Percentiles rank a stretch among this genome's conserved stretches.
Conservation (phyloP, 75 land plant species). For the Pseudotsuga menziesii region DNA sequence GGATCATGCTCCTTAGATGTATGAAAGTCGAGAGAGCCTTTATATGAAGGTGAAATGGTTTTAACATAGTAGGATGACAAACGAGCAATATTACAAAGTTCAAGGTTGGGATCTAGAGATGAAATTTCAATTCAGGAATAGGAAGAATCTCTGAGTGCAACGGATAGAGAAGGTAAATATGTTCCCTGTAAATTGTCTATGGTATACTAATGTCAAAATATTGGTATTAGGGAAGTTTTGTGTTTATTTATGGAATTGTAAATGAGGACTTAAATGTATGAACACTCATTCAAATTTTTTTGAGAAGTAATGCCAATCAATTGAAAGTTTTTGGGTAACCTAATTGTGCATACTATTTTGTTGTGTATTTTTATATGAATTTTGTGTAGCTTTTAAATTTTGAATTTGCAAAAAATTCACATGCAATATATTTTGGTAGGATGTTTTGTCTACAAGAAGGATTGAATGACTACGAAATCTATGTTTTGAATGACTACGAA, state of each 20-base stretch:
- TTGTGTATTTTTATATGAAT: neutral
- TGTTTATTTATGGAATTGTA: neutral
- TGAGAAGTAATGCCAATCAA: slow-evolving; percentile 81
- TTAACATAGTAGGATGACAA: slow-evolving; percentile 63
- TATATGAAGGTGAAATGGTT: slow-evolving; percentile 85
- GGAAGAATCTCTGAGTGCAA: slow-evolving; percentile 12
- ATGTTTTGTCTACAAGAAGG: slow-evolving; percentile 79
- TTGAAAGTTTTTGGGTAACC: slow-evolving; percentile 83
- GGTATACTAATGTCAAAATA: neutral
- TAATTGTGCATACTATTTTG: slow-evolving; percentile 1
- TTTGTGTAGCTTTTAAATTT: neutral
- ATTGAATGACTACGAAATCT: slow-evolving; percentile 81
- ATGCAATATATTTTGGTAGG: slow-evolving; percentile 32
- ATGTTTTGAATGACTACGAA: slow-evolving; percentile 89
- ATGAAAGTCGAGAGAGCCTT: slow-evolving; percentile 60
- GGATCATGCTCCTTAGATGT: slow-evolving; percentile 32
- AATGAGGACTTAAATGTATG: slow-evolving; percentile 34
- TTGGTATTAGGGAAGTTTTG: neutral
- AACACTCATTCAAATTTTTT: slow-evolving; percentile 53
- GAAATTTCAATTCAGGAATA: slow-evolving; percentile 6
- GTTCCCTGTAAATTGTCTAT: neutral
- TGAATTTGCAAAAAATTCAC: neutral
- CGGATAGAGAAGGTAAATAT: slow-evolving; percentile 30
- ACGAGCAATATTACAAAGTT: neutral
- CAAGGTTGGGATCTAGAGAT: neutral